Conservation (phyloP, 2,329 filamentous ascomycete genomes). For the Septoria linicola region DNA sequence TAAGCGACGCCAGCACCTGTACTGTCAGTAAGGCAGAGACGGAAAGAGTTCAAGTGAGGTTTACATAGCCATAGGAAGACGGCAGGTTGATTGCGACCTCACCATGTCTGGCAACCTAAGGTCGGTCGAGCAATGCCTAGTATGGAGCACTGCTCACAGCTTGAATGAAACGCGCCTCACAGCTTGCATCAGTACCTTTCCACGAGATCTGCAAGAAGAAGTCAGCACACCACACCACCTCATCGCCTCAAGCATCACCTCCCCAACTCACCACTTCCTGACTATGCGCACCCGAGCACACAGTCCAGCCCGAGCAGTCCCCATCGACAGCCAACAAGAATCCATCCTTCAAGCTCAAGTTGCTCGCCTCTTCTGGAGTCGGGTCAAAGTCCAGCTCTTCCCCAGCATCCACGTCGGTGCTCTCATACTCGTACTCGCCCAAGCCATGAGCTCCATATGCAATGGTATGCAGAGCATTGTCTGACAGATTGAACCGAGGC, state of each 20-base stretch:
- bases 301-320: slow-evolving; percentile 40
- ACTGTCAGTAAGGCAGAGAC: too few relatives aligned
- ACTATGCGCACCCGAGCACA: slow-evolving; percentile 39
- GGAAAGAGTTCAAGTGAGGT: too few relatives aligned
- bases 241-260: background rate
- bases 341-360: slow-evolving; percentile 38
- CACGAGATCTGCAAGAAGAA: slow-evolving; percentile 35
- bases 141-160: slow-evolving; percentile 42
- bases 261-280: slow-evolving; percentile 37
- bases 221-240: background rate
- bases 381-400: slow-evolving; percentile 39
- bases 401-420: slow-evolving; percentile 32
- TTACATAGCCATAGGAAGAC: background rate
- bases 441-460: slow-evolving; percentile 27
- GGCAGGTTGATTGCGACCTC: background rate
- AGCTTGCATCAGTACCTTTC: slow-evolving; percentile 40
- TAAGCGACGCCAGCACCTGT: too few relatives aligned
- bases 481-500: slow-evolving; percentile 41
- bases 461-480: slow-evolving; percentile 38
- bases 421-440: slow-evolving; percentile 37
- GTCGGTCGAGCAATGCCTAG: slow-evolving; percentile 19
- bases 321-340: slow-evolving; percentile 42
- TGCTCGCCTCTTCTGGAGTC: slow-evolving; percentile 34
- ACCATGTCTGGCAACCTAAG: background rate
- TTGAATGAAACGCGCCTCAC: slow-evolving; percentile 41